Evolutionary conservation across 2,329 filamentous ascomycete genomes (phyloP).

Genomic region (Claviceps sorghi): DNA sequence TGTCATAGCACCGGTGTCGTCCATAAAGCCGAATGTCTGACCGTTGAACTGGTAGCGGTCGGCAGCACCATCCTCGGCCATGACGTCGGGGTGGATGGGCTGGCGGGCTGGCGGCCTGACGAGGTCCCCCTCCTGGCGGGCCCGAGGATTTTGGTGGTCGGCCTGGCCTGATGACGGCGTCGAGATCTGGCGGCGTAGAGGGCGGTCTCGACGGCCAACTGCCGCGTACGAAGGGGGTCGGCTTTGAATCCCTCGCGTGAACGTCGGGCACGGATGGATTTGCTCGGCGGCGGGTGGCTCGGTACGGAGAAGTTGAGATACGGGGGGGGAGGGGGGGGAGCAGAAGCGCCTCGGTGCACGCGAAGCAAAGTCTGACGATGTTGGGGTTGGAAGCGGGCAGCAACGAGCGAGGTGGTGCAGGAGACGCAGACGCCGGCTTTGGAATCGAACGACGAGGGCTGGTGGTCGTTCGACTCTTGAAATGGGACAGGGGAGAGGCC

Average conservation of each 20-base stretch:
- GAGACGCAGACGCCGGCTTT: constrained; percentile 2
- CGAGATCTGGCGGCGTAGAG: neutral
- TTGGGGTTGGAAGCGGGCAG: neutral
- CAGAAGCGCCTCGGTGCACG: neutral
- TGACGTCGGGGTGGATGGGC: constrained; percentile 12
- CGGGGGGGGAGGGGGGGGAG: neutral
- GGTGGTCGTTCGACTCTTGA: constrained; percentile 4
- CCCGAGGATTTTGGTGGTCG: neutral
- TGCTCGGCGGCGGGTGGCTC: neutral
- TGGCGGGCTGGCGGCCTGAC: neutral
- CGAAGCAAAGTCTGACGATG: constrained; percentile 1
- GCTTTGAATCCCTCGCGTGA: neutral
- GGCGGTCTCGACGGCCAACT: constrained; percentile 1
- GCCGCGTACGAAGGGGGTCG: neutral
- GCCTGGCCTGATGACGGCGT: neutral
- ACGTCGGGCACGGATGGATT: neutral
- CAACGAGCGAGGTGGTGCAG: constrained; percentile 1
- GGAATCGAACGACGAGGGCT: constrained; percentile 6
- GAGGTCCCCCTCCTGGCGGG: constrained; percentile 1
- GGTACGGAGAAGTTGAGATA: neutral
- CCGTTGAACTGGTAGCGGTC: constrained; percentile 30
- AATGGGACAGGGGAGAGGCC: constrained; percentile 4
- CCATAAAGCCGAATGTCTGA: constrained; percentile 23
- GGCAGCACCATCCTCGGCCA: constrained; percentile 26
- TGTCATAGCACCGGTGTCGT: constrained; percentile 16